A percentile compares a stretch with the other conserved stretches of the same genome.
Evolutionary conservation across 2,329 filamentous ascomycete genomes (phyloP).

Genomic region (Xylariaceae sp.): DNA sequence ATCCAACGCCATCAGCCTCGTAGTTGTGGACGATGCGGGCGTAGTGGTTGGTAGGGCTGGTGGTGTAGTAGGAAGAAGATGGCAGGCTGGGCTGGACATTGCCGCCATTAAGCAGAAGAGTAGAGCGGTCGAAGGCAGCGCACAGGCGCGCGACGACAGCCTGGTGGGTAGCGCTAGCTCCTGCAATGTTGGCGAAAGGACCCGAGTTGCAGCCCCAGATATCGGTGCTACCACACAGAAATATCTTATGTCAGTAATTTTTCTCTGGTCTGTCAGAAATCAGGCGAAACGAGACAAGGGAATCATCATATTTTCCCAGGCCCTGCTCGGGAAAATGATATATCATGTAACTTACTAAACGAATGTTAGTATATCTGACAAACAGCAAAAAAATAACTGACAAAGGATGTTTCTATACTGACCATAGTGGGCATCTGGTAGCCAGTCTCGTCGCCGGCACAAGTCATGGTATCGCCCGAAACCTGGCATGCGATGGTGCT

Average conservation of each 20-base stretch:
- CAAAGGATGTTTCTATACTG: too few relatives aligned
- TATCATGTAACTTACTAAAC: too few relatives aligned
- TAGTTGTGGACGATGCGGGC: conserved; percentile 56
- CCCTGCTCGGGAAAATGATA: too few relatives aligned
- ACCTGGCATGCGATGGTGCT: conserved; percentile 40
- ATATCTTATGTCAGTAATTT: too few relatives aligned
- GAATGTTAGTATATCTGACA: too few relatives aligned
- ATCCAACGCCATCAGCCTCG: conserved; percentile 57
- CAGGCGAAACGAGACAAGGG: too few relatives aligned
- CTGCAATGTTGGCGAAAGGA: conserved; percentile 37
- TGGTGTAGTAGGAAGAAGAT: conserved; percentile 41
- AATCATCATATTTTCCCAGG: too few relatives aligned
- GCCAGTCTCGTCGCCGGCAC: conserved; percentile 39
- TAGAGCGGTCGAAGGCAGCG: conserved; percentile 48
- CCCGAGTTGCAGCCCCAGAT: conserved; percentile 51
- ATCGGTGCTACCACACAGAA: too few relatives aligned
- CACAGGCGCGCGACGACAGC: conserved; percentile 47
- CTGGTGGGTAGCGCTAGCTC: conserved; percentile 38
- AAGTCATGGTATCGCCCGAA: conserved; percentile 33
- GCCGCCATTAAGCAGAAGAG: conserved; percentile 43
- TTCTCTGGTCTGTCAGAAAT: too few relatives aligned
- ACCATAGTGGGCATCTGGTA: conserved; percentile 41
- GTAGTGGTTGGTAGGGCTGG: conserved; percentile 51
- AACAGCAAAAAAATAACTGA: too few relatives aligned
- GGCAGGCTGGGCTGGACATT: conserved; percentile 41